Evolutionary conservation across 2,329 filamentous ascomycete genomes (phyloP), one percentile per base, ranked within the genome.

Genomic region (Rasamsonia emersonii): DNA sequence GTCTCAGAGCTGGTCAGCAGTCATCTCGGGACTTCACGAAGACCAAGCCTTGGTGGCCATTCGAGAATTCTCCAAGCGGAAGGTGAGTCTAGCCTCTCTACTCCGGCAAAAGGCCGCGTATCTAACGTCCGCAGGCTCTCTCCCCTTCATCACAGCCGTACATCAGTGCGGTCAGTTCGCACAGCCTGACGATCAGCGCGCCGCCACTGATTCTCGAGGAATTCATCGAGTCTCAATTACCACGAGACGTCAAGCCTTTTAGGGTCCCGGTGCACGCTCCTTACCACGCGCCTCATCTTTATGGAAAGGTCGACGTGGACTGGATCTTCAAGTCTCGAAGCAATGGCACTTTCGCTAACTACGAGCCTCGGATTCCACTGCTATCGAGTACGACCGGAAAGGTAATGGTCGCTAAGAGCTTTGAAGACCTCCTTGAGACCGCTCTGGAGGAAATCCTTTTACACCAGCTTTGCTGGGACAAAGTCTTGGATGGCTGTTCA

Each of bases 121-220:
- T 16, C 17, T 40, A n/a, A 31, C 42, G 41, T 35, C 37, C 15
- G 6, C 20, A 59, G 49, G 61, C 59, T 23, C 68, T 73, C 37
- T 58, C 71, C 24, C 54, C 55, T 11, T 66, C 70, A 26, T 68
- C 59, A 35, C 67, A 61, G 40, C 70, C 72, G 3, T 77, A 75
- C 54, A 61, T 77, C 49, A 75, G 72, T 46, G 72, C 72, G 10
- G 65, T 75, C 38, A 74, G 71, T 41, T 64, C 66, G 21, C 74
- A 72, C 58, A 71, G 72, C 21, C 54, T 77, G 35, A 77, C 73
- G 10, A 65, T 77, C 49, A 75, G 71, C 41, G 73, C 71, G 27
- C 73, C 73, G 13, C 73, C 73, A 5, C 59, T 61, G 9, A 68
- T 67, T 4, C 65, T 72, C 20, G 62, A 65, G 40, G 59, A 63